Conservation (phyloP, 163 green algal species). For the Trebouxiophyceae sp. region DNA sequence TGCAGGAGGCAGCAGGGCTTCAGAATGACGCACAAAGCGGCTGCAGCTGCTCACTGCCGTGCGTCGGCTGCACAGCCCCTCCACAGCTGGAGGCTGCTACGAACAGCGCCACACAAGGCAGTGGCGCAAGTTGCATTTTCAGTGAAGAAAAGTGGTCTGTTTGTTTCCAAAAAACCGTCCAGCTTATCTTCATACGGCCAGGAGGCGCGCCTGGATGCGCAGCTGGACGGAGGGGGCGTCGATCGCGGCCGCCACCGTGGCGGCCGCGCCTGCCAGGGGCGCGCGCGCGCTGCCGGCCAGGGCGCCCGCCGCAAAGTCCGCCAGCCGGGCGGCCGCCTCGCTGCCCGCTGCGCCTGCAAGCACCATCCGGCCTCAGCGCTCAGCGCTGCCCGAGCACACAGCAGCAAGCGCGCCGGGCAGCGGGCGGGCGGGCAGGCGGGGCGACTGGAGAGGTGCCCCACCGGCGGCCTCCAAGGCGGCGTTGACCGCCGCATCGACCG, state of each 20-base stretch:
- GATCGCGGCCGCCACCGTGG: constrained; percentile 44
- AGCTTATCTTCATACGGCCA: too few species aligned
- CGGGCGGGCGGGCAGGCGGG: background rate
- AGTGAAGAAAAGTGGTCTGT: too few species aligned
- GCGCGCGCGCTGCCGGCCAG: constrained; percentile 33
- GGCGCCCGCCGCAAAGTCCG: constrained; percentile 22
- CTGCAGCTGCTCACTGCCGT: background rate
- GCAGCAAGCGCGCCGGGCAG: background rate
- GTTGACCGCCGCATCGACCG: constrained; percentile 53
- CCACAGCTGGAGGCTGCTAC: background rate
- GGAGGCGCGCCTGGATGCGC: constrained; percentile 38
- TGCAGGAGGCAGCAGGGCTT: too few species aligned
- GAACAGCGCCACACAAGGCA: too few species aligned
- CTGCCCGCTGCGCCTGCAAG: background rate
- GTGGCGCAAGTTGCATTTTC: too few species aligned
- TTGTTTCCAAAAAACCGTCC: too few species aligned
- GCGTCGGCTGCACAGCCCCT: background rate
- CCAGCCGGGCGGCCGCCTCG: constrained; percentile 7
- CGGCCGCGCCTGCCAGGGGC: constrained; percentile 24
- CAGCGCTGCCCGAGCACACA: background rate
- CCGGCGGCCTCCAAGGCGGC: constrained; percentile 11
- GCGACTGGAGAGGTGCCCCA: background rate
- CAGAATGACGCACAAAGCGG: too few species aligned
- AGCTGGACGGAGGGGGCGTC: constrained; percentile 30
- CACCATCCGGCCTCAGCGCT: background rate